Evolutionary conservation across 2,329 filamentous ascomycete species (phyloP).

Genomic region (Daldinia eschscholtzii): DNA sequence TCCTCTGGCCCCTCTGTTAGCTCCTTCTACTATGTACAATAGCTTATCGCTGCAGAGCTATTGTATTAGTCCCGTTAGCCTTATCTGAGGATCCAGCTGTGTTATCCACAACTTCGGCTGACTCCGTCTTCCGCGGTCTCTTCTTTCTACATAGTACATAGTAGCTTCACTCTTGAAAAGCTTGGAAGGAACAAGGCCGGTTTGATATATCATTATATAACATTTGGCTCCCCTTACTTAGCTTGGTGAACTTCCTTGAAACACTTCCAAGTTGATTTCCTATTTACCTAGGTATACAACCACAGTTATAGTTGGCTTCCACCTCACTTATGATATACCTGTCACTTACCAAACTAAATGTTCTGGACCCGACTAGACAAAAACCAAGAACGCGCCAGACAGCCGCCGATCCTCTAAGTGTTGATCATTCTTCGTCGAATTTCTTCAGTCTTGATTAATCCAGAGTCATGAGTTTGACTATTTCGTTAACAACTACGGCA

Average conservation of each 20-base stretch:
- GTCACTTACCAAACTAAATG: constrained; percentile 21
- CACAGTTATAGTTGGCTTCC: constrained; percentile 1
- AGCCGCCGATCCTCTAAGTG: background rate
- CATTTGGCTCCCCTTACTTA: background rate
- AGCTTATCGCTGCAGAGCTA: constrained; percentile 28
- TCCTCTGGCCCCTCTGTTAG: background rate
- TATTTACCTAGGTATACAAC: background rate
- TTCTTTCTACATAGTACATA: background rate
- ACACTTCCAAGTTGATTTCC: background rate
- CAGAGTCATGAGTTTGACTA: background rate
- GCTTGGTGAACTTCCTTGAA: no score
- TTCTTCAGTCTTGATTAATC: background rate
- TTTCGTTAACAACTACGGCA: background rate
- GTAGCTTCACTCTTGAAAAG: constrained; percentile 11
- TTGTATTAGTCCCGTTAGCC: constrained; percentile 16
- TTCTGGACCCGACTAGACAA: constrained; percentile 18
- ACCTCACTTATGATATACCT: constrained; percentile 13
- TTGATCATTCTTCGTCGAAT: background rate
- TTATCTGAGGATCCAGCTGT: constrained; percentile 25
- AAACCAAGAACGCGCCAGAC: constrained; percentile 8
- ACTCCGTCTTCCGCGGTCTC: constrained; percentile 27
- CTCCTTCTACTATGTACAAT: background rate
- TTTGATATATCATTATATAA: background rate
- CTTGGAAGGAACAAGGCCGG: background rate
- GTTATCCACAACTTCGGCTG: constrained; percentile 24